These are phyloP conservation scores for Hippophae gyantsensis DNA, from an alignment of 306 rosid genomes.

Conservation along the genomic window DNA sequence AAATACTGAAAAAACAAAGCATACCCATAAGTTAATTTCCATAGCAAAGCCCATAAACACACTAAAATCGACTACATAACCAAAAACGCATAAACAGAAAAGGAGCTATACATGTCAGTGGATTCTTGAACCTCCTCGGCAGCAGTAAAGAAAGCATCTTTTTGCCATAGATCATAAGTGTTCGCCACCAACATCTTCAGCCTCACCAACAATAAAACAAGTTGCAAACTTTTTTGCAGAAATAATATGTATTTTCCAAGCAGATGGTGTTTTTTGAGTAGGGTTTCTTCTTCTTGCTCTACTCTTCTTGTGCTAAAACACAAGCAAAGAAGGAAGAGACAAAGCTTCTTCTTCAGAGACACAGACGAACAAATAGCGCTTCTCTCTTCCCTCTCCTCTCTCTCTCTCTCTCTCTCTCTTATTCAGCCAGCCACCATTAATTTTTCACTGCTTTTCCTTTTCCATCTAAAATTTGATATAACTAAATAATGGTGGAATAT, in stretches of 20 bases:
- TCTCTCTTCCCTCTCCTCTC: conserved; percentile 9
- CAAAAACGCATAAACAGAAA: conserved; percentile 8
- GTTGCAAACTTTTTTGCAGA: neutral
- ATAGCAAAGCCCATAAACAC: conserved; percentile 13
- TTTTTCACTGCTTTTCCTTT: too few relatives aligned
- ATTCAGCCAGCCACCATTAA: too few relatives aligned
- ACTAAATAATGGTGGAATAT: too few relatives aligned
- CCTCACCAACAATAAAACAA: neutral
- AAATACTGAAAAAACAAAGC: neutral
- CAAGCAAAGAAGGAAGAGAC: conserved; percentile 33
- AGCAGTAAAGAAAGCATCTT: conserved; percentile 83
- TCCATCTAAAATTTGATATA: too few relatives aligned
- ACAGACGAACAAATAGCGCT: conserved; percentile 25
- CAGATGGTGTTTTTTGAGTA: conserved; percentile 2
- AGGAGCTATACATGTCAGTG: conserved; percentile 62
- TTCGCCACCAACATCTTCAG: conserved; percentile 75
- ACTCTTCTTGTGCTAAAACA: conserved; percentile 22
- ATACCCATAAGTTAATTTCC: conserved; percentile 6
- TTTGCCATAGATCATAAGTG: conserved; percentile 89
- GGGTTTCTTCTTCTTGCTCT: conserved; percentile 26
- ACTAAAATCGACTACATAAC: conserved; percentile 4
- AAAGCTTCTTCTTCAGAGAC: conserved; percentile 7
- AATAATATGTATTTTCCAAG: neutral
- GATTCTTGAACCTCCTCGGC: conserved; percentile 99
- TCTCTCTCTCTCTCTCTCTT: neutral